These are phyloP conservation scores for Solanum paucissectum DNA, from an alignment of 257 asterid species.

Conservation along the genomic window DNA sequence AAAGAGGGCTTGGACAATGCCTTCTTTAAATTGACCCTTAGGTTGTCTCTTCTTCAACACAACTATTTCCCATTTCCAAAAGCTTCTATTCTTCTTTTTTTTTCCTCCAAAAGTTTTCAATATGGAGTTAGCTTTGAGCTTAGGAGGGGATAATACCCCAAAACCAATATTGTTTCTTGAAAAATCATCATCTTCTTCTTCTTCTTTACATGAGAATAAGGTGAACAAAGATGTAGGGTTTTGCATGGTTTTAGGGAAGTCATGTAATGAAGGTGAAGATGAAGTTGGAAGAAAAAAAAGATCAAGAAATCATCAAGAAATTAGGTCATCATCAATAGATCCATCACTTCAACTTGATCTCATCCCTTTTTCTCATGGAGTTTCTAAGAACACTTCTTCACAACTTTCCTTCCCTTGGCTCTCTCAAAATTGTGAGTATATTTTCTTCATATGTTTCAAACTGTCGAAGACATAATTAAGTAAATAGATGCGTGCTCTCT, in stretches of 20 bases:
- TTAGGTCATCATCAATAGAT: constrained; percentile 29
- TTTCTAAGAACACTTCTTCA: constrained; percentile 16
- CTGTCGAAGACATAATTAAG: neutral
- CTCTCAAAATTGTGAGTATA: constrained; percentile 32
- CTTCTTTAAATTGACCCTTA: neutral
- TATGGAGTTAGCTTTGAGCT: constrained; percentile 81
- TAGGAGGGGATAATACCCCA: constrained; percentile 52
- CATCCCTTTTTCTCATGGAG: constrained; percentile 49
- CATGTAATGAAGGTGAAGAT: neutral
- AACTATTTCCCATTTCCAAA: neutral
- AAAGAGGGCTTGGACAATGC: neutral
- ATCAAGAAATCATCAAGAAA: neutral
- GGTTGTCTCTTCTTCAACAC: neutral
- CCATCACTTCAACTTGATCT: constrained; percentile 81
- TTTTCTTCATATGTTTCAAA: neutral
- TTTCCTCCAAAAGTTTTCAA: neutral
- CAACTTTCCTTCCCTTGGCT: constrained; percentile 61
- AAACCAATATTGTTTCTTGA: constrained; percentile 44
- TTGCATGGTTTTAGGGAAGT: constrained; percentile 48
- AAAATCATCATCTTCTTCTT: constrained; percentile 3
- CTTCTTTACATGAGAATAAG: constrained; percentile 7
- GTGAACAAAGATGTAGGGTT: constrained; percentile 50
- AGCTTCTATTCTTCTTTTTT: neutral
- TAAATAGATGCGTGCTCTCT: neutral
- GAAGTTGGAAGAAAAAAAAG: neutral